Conservation (phyloP, 148 eudicot species). For the Dysphania ambrosioides region DNA sequence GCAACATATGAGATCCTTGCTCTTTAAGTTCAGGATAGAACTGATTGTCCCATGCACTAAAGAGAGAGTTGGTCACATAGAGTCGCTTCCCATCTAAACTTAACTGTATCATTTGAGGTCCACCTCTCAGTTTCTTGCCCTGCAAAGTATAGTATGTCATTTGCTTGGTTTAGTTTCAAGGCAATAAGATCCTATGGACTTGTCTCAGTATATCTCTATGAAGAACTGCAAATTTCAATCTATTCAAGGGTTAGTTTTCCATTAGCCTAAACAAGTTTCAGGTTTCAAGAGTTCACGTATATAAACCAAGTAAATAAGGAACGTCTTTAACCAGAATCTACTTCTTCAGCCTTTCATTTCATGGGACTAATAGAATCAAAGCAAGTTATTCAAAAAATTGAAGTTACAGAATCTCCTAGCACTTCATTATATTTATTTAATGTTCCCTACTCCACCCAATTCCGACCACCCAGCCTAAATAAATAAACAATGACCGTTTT, state of each 20-base stretch:
- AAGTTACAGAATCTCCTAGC: neutral
- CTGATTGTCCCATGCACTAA: constrained; percentile 91
- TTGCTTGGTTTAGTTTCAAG: neutral
- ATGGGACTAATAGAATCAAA: neutral
- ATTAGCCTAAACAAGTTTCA: neutral
- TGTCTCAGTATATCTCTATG: neutral
- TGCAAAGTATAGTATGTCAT: constrained; percentile 9
- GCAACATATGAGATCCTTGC: constrained; percentile 89
- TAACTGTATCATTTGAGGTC: constrained; percentile 98
- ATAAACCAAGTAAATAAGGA: neutral
- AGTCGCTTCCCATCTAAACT: constrained; percentile 93
- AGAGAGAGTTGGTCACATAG: constrained; percentile 88
- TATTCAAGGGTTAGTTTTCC: neutral
- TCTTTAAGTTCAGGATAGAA: constrained; percentile 84
- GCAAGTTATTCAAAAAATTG: neutral
- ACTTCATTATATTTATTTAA: neutral
- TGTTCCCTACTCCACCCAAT: too few species aligned
- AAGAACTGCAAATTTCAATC: neutral
- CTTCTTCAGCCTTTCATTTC: too few species aligned
- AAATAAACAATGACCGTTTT: too few species aligned
- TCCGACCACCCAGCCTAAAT: too few species aligned
- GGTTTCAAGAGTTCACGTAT: neutral
- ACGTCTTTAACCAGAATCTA: neutral
- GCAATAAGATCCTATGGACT: neutral
- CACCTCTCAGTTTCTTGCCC: constrained; percentile 87